Evolutionary conservation across 768 basidiomycete genomes (phyloP), one percentile per base, ranked within the genome.

Genomic region (Gloeophyllum trabeum): DNA sequence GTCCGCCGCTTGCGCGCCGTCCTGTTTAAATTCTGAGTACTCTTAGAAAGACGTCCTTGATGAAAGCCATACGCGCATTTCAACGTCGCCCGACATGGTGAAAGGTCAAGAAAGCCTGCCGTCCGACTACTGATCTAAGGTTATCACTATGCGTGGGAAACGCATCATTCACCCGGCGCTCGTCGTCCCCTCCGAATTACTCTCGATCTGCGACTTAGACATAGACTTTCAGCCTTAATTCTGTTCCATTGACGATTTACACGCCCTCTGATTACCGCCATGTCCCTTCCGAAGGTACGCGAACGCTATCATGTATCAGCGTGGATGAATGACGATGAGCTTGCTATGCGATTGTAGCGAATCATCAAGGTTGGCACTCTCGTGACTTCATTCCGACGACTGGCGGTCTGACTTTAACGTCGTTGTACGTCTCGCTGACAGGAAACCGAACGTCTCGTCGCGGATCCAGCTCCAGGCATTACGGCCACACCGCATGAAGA

Each of bases 401-500:
- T 30, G 25, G 12, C 18, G 2, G 21, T 22, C 4, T 30, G 24
- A 20, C 37, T 46, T 32, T 51, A 45, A 43, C 36, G 16, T 42
- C 25, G 26, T 21, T 37, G 25, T 16, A n/a, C 39, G 35, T 35
- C n/a, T n/a, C n/a, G n/a, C n/a, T n/a, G n/a, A 21, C 53, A 98
- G 94, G 96, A 98, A 74, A 99, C 96, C 24, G 93, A 98, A 61
- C 77, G 96, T 24, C 82, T 99, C 13, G 81, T 94, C 35, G 81
- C 89, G 34, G 96, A 99, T 66, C 92, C 94, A 16, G 93, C 93
- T 2, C 96, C 96, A 18, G 96, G 96, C 40, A 98, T 99, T 45
- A 77, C 88, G n/a, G 96, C 96, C 16, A 62, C 70, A 4, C 93
- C 96, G 2, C 96, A 98, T 51, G 92, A 98, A 2, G 96, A 99